Percentiles rank a stretch among this genome's conserved stretches.
Conservation (phyloP, 2,329 filamentous ascomycete genomes). For the Nemania bipapillata region DNA sequence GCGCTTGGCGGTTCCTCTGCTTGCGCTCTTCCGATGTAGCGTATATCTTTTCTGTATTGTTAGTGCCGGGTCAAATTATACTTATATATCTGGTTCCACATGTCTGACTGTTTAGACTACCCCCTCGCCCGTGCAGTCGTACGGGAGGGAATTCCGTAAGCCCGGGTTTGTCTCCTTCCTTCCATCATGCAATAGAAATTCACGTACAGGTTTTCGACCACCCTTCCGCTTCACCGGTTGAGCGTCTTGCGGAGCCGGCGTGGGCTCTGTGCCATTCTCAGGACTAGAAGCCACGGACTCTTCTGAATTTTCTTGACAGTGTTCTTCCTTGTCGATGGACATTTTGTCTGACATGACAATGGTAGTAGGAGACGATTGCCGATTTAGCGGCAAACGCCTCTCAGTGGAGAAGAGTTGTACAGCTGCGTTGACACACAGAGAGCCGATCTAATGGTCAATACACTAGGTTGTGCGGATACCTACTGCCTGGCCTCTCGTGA, state of each 20-base stretch:
- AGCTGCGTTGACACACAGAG: conserved; percentile 30
- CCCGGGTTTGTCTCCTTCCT: neutral
- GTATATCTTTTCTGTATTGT: conserved; percentile 76
- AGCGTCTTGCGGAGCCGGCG: conserved; percentile 59
- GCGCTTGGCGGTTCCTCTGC: conserved; percentile 95
- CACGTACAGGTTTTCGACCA: conserved; percentile 89
- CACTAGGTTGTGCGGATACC: conserved; percentile 29
- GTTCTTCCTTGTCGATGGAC: conserved; percentile 72
- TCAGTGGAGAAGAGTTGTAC: conserved; percentile 34
- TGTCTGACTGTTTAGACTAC: neutral
- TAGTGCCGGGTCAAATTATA: conserved; percentile 24
- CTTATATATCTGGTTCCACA: neutral
- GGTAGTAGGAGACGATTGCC: conserved; percentile 54
- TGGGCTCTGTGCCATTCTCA: conserved; percentile 63
- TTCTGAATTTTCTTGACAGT: conserved; percentile 67
- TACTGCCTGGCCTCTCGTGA: conserved; percentile 33
- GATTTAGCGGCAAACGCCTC: conserved; percentile 57
- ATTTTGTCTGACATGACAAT: conserved; percentile 73
- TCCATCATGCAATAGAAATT: conserved; percentile 21
- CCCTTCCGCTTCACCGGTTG: conserved; percentile 93
- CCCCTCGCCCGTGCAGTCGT: neutral
- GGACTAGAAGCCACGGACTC: conserved; percentile 71
- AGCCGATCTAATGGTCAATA: conserved; percentile 21
- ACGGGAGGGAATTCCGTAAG: neutral
- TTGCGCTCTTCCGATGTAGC: conserved; percentile 98